Evolutionary conservation across 2,329 filamentous ascomycete genomes (phyloP), one percentile per base, ranked within the genome.

Genomic region (Dactylellina sp.): DNA sequence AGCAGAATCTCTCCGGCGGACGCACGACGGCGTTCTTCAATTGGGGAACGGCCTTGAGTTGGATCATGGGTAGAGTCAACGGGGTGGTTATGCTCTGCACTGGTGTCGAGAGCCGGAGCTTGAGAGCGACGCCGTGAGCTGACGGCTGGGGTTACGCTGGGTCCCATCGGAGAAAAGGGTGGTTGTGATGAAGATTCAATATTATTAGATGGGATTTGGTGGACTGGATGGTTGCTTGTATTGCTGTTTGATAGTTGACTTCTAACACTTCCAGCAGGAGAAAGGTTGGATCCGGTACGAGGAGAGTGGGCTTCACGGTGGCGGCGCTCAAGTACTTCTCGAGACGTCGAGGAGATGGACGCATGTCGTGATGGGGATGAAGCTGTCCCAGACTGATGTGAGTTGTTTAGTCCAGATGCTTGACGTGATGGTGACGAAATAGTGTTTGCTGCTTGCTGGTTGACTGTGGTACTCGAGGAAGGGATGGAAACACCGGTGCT

Each of bases 321-420:
- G 40, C 70, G 70, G 50, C 70, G 70, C 55, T 74, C 70, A 74
- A 74, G 70, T 66, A 74, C 61, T 28, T 66, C 70, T 46, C 70
- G 61, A 25, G 70, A 74, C 22, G 70, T 74, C 7, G 70, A 66
- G 24, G 61, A 74, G 40, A 74, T 59, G n/a, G 70, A 74, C 4
- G 55, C 70, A 18, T 74, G 70, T 55, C 70, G 61, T 7, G 70
- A 74, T 60, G 70, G 70, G 2, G 70, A 74, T 49, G 70, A 65
- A 35, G 70, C 42, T 14, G 56, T 46, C 16, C 44, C n/a, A 6
- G 46, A 2, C n/a, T 56, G 39, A 20, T 65, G 61, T 74, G 61
- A 42, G 70, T 44, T 61, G 61, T 60, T 66, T 55, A 22, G 14
- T 6, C 60, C 47, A 14, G 47, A 42, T 42, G 50, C 35, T 46